These are phyloP conservation scores for Physcomitrium patens DNA, from an alignment of 225 moss, liverwort and hornwort genomes.

Conservation along the genomic window DNA sequence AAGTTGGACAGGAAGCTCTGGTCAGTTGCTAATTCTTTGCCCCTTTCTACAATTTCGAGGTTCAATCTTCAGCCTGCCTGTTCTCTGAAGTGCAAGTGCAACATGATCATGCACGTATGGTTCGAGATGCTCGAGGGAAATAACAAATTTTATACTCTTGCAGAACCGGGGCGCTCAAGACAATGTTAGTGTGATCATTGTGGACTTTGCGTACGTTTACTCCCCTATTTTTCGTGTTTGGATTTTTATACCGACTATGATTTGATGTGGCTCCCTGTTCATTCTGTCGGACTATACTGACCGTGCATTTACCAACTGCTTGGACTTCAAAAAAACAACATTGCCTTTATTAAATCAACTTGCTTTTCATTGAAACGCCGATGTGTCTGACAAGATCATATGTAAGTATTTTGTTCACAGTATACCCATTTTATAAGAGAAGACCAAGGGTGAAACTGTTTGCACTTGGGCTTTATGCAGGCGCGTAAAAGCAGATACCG, in stretches of 20 bases:
- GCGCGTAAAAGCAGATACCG: slow-evolving; percentile 20
- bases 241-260: neutral
- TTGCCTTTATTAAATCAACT: neutral
- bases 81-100: neutral
- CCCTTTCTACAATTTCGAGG: neutral
- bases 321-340: neutral
- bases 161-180: slow-evolving; percentile 71
- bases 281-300: neutral
- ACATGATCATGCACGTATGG: neutral
- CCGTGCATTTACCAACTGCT: neutral
- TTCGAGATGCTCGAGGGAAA: neutral
- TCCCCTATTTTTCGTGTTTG: neutral
- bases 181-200: slow-evolving; percentile 64
- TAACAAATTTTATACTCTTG: slow-evolving; percentile 1
- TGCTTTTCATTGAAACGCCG: neutral
- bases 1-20: slow-evolving; percentile 68
- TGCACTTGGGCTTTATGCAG: slow-evolving; percentile 21
- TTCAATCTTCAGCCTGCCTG: neutral
- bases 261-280: neutral
- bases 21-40: slow-evolving; percentile 30
- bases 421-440: neutral
- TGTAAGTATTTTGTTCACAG: neutral
- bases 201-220: slow-evolving; percentile 58
- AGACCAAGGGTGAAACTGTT: neutral
- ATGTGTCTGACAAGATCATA: neutral